phyloP scores from a whole-genome alignment of 164 flowering plant species.

The Kingdonia uniflora region DNA sequence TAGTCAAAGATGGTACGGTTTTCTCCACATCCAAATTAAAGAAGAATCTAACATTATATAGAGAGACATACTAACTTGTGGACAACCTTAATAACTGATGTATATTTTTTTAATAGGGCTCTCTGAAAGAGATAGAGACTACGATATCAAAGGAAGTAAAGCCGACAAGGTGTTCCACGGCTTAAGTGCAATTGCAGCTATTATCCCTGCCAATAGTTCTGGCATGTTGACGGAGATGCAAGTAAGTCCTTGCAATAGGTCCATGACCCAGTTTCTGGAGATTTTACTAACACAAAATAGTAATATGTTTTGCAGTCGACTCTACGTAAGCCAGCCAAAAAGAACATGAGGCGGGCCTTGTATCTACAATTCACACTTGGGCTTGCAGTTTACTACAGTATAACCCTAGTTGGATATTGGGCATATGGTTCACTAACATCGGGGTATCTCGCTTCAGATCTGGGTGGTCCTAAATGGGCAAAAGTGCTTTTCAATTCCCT shows the following conservation, averaged over 20 bases:
- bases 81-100: background rate
- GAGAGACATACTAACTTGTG: too few relatives aligned
- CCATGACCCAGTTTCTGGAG: background rate
- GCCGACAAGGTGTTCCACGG: slow-evolving; percentile 31
- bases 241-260: slow-evolving; percentile 12
- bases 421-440: slow-evolving; percentile 47
- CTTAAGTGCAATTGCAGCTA: slow-evolving; percentile 39
- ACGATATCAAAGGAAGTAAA: slow-evolving; percentile 27
- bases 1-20: slow-evolving; percentile 31
- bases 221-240: slow-evolving; percentile 45
- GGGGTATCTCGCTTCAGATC: slow-evolving; percentile 34
- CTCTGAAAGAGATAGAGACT: slow-evolving; percentile 21
- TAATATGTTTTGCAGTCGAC: slow-evolving; percentile 34
- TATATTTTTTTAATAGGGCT: slow-evolving; percentile 15
- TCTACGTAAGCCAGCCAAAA: slow-evolving; percentile 35
- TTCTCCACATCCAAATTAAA: too few relatives aligned
- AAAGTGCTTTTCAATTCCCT: slow-evolving; percentile 30
- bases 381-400: slow-evolving; percentile 38
- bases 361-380: slow-evolving; percentile 37
- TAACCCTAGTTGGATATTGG: slow-evolving; percentile 50
- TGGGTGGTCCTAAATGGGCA: slow-evolving; percentile 44
- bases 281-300: too few relatives aligned
- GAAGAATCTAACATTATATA: too few relatives aligned
- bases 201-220: slow-evolving; percentile 25
- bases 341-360: slow-evolving; percentile 52